Conservation (phyloP, 73 alveolate species). For the Diophrys appendiculata region DNA sequence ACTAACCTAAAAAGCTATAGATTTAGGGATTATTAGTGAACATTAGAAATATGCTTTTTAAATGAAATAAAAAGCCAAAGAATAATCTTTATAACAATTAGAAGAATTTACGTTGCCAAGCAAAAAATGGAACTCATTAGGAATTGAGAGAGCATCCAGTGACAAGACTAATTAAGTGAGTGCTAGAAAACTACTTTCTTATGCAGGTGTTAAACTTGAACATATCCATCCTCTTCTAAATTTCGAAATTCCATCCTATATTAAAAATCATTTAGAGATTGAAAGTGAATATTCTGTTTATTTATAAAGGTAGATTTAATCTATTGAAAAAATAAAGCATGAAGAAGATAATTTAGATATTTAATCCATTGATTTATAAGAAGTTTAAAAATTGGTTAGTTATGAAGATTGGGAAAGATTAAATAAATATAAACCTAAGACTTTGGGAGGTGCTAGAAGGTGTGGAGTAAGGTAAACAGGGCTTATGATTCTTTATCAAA, state of each 20-base stretch:
- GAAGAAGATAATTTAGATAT: conserved; percentile 1
- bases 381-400: background rate
- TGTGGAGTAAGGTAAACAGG: background rate
- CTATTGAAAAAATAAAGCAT: background rate
- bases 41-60: conserved; percentile 24
- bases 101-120: conserved; percentile 29
- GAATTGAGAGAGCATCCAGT: conserved; percentile 36
- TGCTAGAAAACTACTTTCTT: conserved; percentile 33
- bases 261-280: conserved; percentile 30
- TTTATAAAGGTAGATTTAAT: background rate
- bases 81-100: conserved; percentile 26
- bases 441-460: conserved; percentile 37
- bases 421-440: conserved; percentile 23
- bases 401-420: conserved; percentile 34
- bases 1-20: conserved; percentile 50
- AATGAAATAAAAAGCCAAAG: conserved; percentile 28
- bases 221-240: conserved; percentile 10
- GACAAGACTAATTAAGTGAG: conserved; percentile 17
- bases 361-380: conserved; percentile 1
- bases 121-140: conserved; percentile 44
- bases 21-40: conserved; percentile 46
- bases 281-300: conserved; percentile 25
- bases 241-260: conserved; percentile 14
- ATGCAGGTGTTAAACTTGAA: conserved; percentile 27
- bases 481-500: background rate